Conservation (phyloP, 805 yeast genomes). For the Vanderwaltozyma polyspora region DNA sequence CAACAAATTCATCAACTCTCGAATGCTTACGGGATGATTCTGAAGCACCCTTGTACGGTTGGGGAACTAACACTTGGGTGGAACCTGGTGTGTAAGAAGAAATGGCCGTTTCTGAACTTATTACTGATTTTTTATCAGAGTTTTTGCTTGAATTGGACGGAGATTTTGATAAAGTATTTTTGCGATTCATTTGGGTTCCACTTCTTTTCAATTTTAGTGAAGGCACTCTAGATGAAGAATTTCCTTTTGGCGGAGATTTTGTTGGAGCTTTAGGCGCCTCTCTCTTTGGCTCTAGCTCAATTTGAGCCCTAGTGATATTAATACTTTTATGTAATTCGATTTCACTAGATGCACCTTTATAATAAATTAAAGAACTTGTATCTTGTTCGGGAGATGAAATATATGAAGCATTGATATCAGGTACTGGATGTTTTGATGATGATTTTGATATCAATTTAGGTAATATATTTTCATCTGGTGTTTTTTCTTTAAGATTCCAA, state of each 20-base stretch:
- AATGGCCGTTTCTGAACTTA: slow-evolving; percentile 15
- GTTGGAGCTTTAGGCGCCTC: slow-evolving; percentile 63
- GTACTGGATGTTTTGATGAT: slow-evolving; percentile 4
- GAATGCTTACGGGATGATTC: slow-evolving; percentile 3
- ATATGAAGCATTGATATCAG: slow-evolving; percentile 3
- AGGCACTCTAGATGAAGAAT: slow-evolving; percentile 9
- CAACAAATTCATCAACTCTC: not conserved
- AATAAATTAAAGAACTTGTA: slow-evolving; percentile 18
- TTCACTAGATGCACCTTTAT: slow-evolving; percentile 47
- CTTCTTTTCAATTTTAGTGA: slow-evolving; percentile 10
- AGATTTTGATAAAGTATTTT: slow-evolving; percentile 8
- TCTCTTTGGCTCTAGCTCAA: slow-evolving; percentile 47
- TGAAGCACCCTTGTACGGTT: slow-evolving; percentile 30
- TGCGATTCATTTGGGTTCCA: slow-evolving; percentile 7
- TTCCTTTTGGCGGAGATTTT: slow-evolving; percentile 16
- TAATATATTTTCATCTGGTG: slow-evolving; percentile 7
- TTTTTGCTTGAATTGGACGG: slow-evolving; percentile 8
- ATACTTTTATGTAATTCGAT: too few relatives aligned
- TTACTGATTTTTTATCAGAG: not conserved
- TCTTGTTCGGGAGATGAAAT: slow-evolving; percentile 6
- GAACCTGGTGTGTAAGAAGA: slow-evolving; percentile 35
- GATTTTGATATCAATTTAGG: slow-evolving; percentile 7
- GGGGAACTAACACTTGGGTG: slow-evolving; percentile 32
- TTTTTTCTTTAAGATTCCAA: slow-evolving; percentile 21
- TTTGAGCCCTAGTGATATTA: too few relatives aligned